Evolutionary conservation across 768 basidiomycete species (phyloP).

Genomic region (Astraeus odoratus): DNA sequence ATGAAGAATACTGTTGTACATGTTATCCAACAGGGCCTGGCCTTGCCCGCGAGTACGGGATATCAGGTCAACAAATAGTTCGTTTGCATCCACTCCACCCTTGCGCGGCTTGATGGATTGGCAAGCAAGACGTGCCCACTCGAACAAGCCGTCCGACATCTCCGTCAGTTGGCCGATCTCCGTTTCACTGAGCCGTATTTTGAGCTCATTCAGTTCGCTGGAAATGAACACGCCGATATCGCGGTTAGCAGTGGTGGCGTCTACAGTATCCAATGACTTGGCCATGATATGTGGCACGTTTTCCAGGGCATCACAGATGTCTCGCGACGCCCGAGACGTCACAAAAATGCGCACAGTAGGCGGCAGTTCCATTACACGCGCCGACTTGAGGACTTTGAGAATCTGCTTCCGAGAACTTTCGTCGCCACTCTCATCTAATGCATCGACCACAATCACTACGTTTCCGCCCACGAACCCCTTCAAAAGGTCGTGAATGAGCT

Average conservation of each 20-base stretch:
- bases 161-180: not conserved
- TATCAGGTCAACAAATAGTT: not conserved
- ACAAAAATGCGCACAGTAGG: not conserved
- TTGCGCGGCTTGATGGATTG: not conserved
- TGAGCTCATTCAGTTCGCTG: not conserved
- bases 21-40: not conserved
- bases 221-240: not conserved
- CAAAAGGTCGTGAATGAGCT: not conserved
- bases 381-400: slow-evolving; percentile 18
- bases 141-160: slow-evolving; percentile 16
- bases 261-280: not conserved
- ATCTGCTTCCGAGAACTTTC: slow-evolving; percentile 11
- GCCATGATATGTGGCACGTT: not conserved
- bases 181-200: not conserved
- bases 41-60: not conserved
- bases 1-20: not conserved
- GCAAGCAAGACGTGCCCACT: slow-evolving; percentile 14
- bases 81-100: not conserved
- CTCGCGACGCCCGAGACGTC: slow-evolving; percentile 25
- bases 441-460: slow-evolving; percentile 30
- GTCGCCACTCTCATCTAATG: slow-evolving; percentile 30
- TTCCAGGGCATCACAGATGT: slow-evolving; percentile 13
- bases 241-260: not conserved
- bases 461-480: slow-evolving; percentile 5
- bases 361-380: not conserved